Evolutionary conservation across 768 basidiomycete genomes (phyloP).

Genomic region (Suillus lakei): DNA sequence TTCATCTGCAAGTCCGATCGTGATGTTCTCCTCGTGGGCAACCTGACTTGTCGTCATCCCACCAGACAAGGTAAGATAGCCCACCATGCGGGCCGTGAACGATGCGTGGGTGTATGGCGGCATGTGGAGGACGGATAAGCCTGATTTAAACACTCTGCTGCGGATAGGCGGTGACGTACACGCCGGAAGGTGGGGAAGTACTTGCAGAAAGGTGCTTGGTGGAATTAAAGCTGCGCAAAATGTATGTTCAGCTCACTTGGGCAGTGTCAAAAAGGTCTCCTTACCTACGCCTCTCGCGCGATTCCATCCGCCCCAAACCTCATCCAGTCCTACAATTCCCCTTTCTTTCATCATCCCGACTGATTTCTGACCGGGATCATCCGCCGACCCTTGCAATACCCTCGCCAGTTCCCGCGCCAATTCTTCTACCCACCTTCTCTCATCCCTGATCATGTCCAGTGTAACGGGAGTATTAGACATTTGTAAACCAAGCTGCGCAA

Average conservation of each 20-base stretch:
- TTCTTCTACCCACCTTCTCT: slow-evolving; percentile 77
- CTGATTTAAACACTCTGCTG: slow-evolving; percentile 70
- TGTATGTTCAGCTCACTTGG: not conserved
- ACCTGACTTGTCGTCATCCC: slow-evolving; percentile 70
- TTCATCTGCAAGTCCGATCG: slow-evolving; percentile 75
- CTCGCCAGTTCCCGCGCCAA: slow-evolving; percentile 82
- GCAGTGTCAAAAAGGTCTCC: slow-evolving; percentile 28
- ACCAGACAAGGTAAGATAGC: slow-evolving; percentile 54
- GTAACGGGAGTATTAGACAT: slow-evolving; percentile 83
- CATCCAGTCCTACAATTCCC: slow-evolving; percentile 86
- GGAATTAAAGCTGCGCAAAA: slow-evolving; percentile 78
- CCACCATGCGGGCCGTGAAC: slow-evolving; percentile 70
- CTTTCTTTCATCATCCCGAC: slow-evolving; percentile 77
- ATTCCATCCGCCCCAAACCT: slow-evolving; percentile 96
- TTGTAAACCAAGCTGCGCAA: slow-evolving; percentile 88
- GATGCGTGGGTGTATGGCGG: slow-evolving; percentile 71
- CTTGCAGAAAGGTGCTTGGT: slow-evolving; percentile 82
- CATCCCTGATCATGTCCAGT: slow-evolving; percentile 85
- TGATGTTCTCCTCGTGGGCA: slow-evolving; percentile 70
- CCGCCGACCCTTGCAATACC: slow-evolving; percentile 58
- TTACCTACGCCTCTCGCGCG: slow-evolving; percentile 88
- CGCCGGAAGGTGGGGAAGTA: slow-evolving; percentile 66
- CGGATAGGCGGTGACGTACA: slow-evolving; percentile 73
- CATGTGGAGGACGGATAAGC: slow-evolving; percentile 83
- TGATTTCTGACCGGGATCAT: slow-evolving; percentile 21